Percentiles rank a stretch among this genome's conserved stretches.
These are phyloP conservation scores for Colletotrichum sp. DNA, from an alignment of 2,329 filamentous ascomycete genomes.

Conservation along the genomic window DNA sequence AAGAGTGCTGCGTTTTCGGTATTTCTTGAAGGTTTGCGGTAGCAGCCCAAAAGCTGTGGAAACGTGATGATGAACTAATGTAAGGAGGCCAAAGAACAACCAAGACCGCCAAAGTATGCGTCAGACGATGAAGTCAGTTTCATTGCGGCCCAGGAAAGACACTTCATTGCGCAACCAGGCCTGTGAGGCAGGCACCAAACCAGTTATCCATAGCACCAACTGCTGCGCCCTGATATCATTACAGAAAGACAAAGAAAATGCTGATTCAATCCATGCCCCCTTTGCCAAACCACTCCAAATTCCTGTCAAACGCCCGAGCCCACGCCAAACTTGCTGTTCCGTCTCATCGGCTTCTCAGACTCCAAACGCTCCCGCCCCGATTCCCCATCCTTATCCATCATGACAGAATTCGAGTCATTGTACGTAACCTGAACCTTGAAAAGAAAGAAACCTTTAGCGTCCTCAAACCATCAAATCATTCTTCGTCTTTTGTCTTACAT, in stretches of 20 bases:
- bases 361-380: not conserved
- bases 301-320: not conserved
- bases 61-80: not conserved
- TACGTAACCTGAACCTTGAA: slow-evolving; percentile 1
- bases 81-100: not conserved
- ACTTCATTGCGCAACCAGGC: not conserved
- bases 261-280: not conserved
- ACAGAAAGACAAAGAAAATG: not conserved
- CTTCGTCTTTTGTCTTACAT: not conserved
- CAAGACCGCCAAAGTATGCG: not conserved
- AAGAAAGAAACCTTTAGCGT: not conserved
- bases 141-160: not conserved
- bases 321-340: not conserved
- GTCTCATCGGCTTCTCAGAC: not conserved
- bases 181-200: not conserved
- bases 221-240: not conserved
- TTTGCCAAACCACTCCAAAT: not conserved
- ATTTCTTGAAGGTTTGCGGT: not conserved
- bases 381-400: slow-evolving; percentile 1
- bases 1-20: not conserved
- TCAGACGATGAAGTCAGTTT: not conserved
- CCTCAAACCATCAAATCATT: not conserved
- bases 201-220: not conserved
- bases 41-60: not conserved
- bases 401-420: not conserved